Evolutionary conservation across 768 basidiomycete species (phyloP).

Genomic region (Lactarius indigo): DNA sequence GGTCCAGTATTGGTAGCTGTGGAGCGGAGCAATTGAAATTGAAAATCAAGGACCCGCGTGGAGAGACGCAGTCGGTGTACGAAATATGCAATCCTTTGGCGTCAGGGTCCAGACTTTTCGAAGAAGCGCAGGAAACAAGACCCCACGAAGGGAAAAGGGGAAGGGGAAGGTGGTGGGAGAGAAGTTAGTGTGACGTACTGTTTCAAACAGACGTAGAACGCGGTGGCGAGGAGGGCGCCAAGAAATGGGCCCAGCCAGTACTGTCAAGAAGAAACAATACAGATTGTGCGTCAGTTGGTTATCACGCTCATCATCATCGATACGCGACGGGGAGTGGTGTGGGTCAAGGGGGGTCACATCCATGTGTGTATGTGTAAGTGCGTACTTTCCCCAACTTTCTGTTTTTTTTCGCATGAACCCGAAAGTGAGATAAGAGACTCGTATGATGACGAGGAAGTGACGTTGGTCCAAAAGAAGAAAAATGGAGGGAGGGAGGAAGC

Average conservation of each 20-base stretch:
- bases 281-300: background rate
- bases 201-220: constrained; percentile 57
- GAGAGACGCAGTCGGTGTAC: background rate
- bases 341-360: background rate
- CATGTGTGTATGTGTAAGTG: background rate
- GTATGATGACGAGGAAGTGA: background rate
- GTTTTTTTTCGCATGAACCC: background rate
- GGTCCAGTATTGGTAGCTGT: constrained; percentile 49
- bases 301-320: constrained; percentile 13
- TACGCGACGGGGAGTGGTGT: constrained; percentile 10
- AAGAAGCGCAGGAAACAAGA: background rate
- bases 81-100: background rate
- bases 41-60: background rate
- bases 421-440: background rate
- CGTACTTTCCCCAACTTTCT: background rate
- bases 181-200: constrained; percentile 33
- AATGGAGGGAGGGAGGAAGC: background rate
- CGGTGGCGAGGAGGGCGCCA: constrained; percentile 57
- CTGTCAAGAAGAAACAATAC: constrained; percentile 31
- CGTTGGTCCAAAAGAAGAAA: background rate
- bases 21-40: background rate
- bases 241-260: constrained; percentile 72
- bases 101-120: constrained; percentile 11
- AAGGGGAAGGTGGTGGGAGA: background rate
- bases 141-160: background rate